Base-by-base conservation (phyloP, 495 filamentous ascomycete species). In the Xylaria telfairii region DNA sequence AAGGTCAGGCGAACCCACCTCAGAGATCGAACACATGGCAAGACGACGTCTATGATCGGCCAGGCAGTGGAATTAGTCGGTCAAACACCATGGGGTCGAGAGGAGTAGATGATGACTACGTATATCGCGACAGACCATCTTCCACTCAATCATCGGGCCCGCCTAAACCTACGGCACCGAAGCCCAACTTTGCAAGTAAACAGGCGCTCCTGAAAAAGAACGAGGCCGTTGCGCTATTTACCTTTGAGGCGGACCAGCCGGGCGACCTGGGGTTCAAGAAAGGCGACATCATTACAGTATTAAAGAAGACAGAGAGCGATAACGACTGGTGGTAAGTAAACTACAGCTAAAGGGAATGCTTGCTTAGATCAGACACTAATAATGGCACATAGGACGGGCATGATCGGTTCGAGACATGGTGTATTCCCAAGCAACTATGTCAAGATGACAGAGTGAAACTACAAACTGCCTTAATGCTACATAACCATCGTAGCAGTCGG, bases 201-300 rank as follows among this genome's bases (percentile, higher is more conserved):
- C 89, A 90, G 70, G 88, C 88, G 0, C 79, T 86, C 46, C 72
- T 95, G 75, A 92, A 91, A 65, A 87, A 90, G 71, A 92, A 97
- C 74, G 93, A 99, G 81, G 96, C 93, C 0, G 82, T 97, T 56
- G 96, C 96, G 0, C 83, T 97, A 67, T 98, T 91, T 75, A 95
- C 92, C 3, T 99, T 98, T 79, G 95, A 98, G 71, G 90, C 93
- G 4, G 95, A 97, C 76, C 95, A 99, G 76, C 89, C 92, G 0
- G 96, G 96, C 28, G 96, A 99, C 78, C 80, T 99, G 69, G 92
- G 90, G 0, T 98, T 98, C 85, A 97, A 96, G 85, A 98, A 99
- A 84, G 96, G 96, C 24, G 96, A 99, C 42, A 82, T 98, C 61
- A 97, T 99, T 72, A 98, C 95, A n/a, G 96, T 99, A 67, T 81